Base-by-base conservation (phyloP, 306 rosid genomes). In the Clitoria ternatea region DNA sequence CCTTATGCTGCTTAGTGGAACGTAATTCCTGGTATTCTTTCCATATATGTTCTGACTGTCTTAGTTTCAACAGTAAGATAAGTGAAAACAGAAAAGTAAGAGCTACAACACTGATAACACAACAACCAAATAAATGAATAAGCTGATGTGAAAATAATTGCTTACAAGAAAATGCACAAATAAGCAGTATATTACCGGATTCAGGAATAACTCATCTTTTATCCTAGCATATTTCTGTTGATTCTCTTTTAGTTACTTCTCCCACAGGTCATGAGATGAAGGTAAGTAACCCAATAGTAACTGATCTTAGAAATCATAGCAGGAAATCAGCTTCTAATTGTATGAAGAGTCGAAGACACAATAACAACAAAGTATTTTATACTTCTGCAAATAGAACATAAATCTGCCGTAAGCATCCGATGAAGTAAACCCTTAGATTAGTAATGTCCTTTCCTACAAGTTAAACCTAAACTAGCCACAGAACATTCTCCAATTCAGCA, bases 271-370 rank as follows among this genome's bases (percentile, higher is more conserved):
- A 48, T 81, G 91, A 37, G 84, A 88, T 48, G 88, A 74, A 63
- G 92, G 87, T 61, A 91, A 54, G 80, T 86, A 91, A 40, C 96
- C 93, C 82, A 89, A 77, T 36, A 91, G 92, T 47, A 91, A 88
- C 97, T 91, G 87, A 55, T 53, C 47, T 54, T 30, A 63, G 67
- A 61, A 90, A 79, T 20, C 70, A 83, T 49, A 56, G 59, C 52
- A 80, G 62, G 81, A 54, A 63, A 49, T 84, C 65, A 86, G 69
- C 48, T 63, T 65, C 69, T 81, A n/a, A n/a, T n/a, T 62, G 63
- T 53, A 36, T 53, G 61, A 54, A n/a, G n/a, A n/a, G n/a, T n/a
- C n/a, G n/a, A n/a, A 81, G 55, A 67, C 43, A 76, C 67, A 36
- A 60, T 63, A 45, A 50, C 22, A 33, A 64, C 45, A 70, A 57